These are phyloP conservation scores for Pythium sukuiense DNA, from an alignment of 352 stramenopile species.

Conservation along the genomic window DNA sequence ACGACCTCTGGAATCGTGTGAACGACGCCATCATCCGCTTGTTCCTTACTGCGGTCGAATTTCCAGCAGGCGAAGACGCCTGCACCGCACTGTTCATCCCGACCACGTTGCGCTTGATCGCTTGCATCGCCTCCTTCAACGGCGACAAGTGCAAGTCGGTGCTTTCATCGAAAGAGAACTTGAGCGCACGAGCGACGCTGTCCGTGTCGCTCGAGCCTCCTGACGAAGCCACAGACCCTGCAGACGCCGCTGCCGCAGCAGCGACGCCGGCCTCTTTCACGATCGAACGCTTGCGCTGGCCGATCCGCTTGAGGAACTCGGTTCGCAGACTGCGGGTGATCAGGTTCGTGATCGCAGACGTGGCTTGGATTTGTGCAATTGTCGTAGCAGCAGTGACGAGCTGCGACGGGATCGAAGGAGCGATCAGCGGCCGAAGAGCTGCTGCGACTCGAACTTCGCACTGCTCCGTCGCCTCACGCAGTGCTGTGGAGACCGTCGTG, in stretches of 20 bases:
- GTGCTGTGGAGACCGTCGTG: constrained; percentile 26
- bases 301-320: constrained; percentile 51
- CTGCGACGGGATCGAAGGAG: constrained; percentile 40
- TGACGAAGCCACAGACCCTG: not conserved
- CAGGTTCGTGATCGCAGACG: constrained; percentile 31
- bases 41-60: not conserved
- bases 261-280: constrained; percentile 34
- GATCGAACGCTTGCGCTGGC: constrained; percentile 39
- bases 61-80: not conserved
- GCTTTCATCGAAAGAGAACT: constrained; percentile 17
- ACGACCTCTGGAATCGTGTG: not conserved
- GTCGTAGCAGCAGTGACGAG: constrained; percentile 34
- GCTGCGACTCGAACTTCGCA: constrained; percentile 35
- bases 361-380: constrained; percentile 39
- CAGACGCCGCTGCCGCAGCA: not conserved
- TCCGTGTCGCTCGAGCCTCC: not conserved
- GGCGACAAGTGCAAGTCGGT: not conserved
- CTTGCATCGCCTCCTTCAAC: constrained; percentile 15
- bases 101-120: constrained; percentile 13
- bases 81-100: constrained; percentile 8
- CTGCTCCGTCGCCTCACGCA: constrained; percentile 34
- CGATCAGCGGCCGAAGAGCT: constrained; percentile 36
- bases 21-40: constrained; percentile 5
- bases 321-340: constrained; percentile 47
- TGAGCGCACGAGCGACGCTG: constrained; percentile 9